Evolutionary conservation across 352 stramenopile species (phyloP), one percentile per base, ranked within the genome.

Genomic region (Phytophthora tentaculata): DNA sequence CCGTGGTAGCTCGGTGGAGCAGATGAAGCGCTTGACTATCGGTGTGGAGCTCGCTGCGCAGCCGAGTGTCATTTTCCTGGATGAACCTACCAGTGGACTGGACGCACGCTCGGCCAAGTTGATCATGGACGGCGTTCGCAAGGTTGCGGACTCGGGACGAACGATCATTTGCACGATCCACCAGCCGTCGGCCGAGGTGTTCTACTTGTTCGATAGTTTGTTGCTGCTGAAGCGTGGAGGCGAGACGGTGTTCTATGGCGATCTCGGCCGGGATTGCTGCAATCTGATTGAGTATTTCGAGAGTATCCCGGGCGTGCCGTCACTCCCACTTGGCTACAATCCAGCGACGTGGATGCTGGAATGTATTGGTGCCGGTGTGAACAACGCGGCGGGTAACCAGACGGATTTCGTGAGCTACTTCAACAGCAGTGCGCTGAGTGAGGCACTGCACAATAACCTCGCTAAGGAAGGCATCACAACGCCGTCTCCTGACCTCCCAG

Each of bases 171-270:
- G 32, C 32, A 39, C 32, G 32, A 39, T 39, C 10, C 32, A 39
- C 32, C 32, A 39, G 32, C 32, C 32, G 10, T 39, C 32, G 14
- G 32, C 32, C 7, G 32, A 39, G 10, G 32, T 14, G 69, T 96
- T 96, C 26, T 80, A 84, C 22, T 78, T 85, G 23, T 94, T 96
- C 71, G 32, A 39, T 39, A 39, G 32, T 39, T 9, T 39, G 7
- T 9, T 39, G 32, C 10, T 39, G 32, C 32, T 39, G 32, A 39
- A 39, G 32, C 32, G 32, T 39, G 32, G 32, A 39, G 32, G 32
- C 32, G 32, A 39, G 32, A 39, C 32, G 32, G 32, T 39, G 32
- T 39, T 39, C 10, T 39, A 39, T 9, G 32, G 32, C 4, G 32
- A 39, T 14, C 14, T 39, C 2, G 32, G 66, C 43, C 14, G 66